A percentile compares a stretch with the other conserved stretches of the same genome.
These are phyloP conservation scores for Amanita exitialis DNA, from an alignment of 768 basidiomycete species.

Conservation along the genomic window DNA sequence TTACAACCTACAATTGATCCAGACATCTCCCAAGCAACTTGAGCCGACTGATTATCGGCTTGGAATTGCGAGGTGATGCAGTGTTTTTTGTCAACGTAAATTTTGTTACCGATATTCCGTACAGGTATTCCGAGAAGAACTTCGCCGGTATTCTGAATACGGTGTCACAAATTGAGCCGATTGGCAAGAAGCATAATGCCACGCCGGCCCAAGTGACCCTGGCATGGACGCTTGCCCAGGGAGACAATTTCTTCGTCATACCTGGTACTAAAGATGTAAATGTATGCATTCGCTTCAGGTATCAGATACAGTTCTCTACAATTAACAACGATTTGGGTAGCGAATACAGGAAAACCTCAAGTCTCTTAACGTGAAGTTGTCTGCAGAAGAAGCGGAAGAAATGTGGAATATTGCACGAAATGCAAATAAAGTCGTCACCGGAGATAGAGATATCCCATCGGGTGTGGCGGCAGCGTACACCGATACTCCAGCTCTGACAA, in stretches of 20 bases:
- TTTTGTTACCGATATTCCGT: not conserved
- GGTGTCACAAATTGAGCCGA: slow-evolving; percentile 22
- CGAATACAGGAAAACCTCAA: slow-evolving; percentile 30
- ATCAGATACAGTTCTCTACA: not conserved
- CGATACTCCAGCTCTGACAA: not conserved
- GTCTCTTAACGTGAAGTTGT: slow-evolving; percentile 17
- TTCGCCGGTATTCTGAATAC: slow-evolving; percentile 31
- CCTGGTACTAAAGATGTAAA: slow-evolving; percentile 31
- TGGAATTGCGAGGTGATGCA: slow-evolving; percentile 20
- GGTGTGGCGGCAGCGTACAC: not conserved
- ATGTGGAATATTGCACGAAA: slow-evolving; percentile 20
- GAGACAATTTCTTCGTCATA: slow-evolving; percentile 31
- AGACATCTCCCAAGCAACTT: slow-evolving; percentile 32
- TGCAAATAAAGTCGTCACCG: slow-evolving; percentile 13
- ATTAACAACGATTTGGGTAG: slow-evolving; percentile 12
- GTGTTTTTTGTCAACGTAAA: not conserved
- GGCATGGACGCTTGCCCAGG: slow-evolving; percentile 38
- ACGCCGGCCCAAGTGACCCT: slow-evolving; percentile 33
- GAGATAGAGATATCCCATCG: slow-evolving; percentile 12
- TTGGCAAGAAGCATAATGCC: slow-evolving; percentile 24
- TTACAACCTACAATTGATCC: not conserved
- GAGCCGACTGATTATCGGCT: slow-evolving; percentile 26
- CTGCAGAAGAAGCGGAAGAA: slow-evolving; percentile 17
- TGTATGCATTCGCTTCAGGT: slow-evolving; percentile 14
- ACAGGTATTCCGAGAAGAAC: slow-evolving; percentile 27